Evolutionary conservation across 805 yeast species (phyloP), one percentile per base, ranked within the genome.

Genomic region (Blastobotrys americana): DNA sequence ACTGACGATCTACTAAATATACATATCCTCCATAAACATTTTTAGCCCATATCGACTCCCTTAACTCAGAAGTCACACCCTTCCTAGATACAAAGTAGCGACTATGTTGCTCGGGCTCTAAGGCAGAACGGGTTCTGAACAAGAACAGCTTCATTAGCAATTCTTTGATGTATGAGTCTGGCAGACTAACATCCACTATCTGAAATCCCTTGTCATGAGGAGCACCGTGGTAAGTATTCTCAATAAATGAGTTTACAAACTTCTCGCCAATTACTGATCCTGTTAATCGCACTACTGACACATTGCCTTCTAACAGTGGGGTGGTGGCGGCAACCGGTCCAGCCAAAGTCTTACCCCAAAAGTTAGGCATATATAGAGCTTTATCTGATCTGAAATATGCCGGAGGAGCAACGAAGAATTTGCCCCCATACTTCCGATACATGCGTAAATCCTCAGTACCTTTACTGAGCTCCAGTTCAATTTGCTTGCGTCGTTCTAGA

Each of bases 11-110:
- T 28, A 93, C 73, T 3, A 90, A 67, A 52, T 87, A 82, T 8
- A 88, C 68, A 58, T 85, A 88, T 0, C 97, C 97, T 2, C 94
- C 77, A 54, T 82, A 84, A 18, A 77, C 73, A 59, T 90, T 90
- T 44, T 79, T 80, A 53, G 88, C 76, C 40, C 75, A 67, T 28
- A 90, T 63, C 20, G 73, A 61, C 43, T 79, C 78, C 53, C 84
- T 76, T 4, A 77, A 64, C 16, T 71, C 76, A 46, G 74, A 71
- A 1, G 80, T 71, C 23, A 86, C 65, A 13, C 78, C 77, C 28
- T 71, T 69, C 28, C 80, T 76, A 39, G 85, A 76, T 10, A 87
- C 68, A 48, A 86, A 75, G 62, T 83, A 85, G 33, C 68, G 71
- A 34, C 71, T 67, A 37, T 75, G 78, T 45, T 84, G 71, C 5